Evolutionary conservation across 306 rosid species (phyloP).

Genomic region (Nissolia schottii): DNA sequence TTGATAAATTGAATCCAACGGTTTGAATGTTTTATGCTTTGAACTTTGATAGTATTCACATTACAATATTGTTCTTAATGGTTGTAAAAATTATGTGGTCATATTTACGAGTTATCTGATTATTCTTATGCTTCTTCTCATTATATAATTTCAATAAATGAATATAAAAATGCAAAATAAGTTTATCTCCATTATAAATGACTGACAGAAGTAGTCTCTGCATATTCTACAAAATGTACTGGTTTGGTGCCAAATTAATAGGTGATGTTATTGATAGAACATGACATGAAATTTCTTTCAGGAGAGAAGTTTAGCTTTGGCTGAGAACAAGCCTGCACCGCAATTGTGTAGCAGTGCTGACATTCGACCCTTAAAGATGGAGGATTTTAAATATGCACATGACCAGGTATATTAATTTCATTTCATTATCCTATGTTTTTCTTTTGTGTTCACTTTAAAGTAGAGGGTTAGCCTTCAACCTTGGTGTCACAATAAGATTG

Average conservation of each 20-base stretch:
- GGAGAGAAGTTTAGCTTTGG: slow-evolving; percentile 68
- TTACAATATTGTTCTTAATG: background rate
- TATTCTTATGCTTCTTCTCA: background rate
- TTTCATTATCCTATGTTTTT: background rate
- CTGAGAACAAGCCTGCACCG: slow-evolving; percentile 73
- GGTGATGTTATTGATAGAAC: background rate
- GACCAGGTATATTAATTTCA: slow-evolving; percentile 66
- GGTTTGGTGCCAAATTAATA: background rate
- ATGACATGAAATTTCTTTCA: slow-evolving; percentile 35
- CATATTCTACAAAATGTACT: background rate
- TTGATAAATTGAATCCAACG: background rate
- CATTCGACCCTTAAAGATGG: slow-evolving; percentile 75
- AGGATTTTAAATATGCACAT: slow-evolving; percentile 82
- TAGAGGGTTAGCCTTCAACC: background rate
- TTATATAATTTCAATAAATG: background rate
- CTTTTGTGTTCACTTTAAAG: background rate
- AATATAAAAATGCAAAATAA: background rate
- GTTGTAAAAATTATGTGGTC: background rate
- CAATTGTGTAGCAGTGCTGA: slow-evolving; percentile 64
- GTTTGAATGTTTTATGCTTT: background rate
- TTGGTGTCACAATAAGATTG: background rate
- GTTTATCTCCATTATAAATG: background rate
- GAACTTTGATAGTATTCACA: background rate
- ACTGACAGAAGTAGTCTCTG: background rate
- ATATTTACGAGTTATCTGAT: background rate